Base-by-base conservation (phyloP, 2,329 filamentous ascomycete species). In the Penicillium psychrosexuale region DNA sequence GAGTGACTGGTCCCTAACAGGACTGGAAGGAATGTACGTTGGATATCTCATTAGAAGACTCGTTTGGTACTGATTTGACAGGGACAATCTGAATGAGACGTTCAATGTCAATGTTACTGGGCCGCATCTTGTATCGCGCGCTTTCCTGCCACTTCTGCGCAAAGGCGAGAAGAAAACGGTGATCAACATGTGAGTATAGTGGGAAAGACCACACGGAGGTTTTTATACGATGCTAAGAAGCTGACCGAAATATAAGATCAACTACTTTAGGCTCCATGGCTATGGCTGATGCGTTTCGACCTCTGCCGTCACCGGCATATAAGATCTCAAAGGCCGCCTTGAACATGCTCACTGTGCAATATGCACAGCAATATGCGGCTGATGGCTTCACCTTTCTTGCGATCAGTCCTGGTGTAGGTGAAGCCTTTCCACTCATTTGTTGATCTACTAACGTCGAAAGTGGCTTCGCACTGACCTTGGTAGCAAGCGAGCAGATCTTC, bases 271-370 rank as follows among this genome's bases (percentile, higher is more conserved):
- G 75, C 28, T 80, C 78, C 0, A 73, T 79, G 5, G 50, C 66
- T 19, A 51, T 62, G 55, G 66, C 68, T 0, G 12, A 59, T 80
- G 71, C 48, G 75, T 65, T 13, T 8, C 15, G 9, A 22, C 34
- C 4, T 36, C 22, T 51, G 7, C n/a, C 7, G 9, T 22, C 50
- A 4, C 76, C 76, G 3, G 72, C 73, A 2, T 77, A 77, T 67
- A 74, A 78, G 59, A 72, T 81, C 57, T 73, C 76, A 5, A 82
- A 81, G 59, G 74, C 79, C 0, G 77, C 78, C 1, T 56, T 80
- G 46, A 79, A 80, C 53, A 75, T 76, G 63, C 64, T 82, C 34
- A 81, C 75, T 1, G 69, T 76, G 0, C 77, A 68, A 44, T 67
- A 67, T 49, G 61, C 63, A 12, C 44, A 57, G 9, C 54, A 63